Percentiles rank a stretch among this genome's conserved stretches.
Evolutionary conservation across 345 rosid species (phyloP).

Genomic region (Cardiospermum halicacabum): DNA sequence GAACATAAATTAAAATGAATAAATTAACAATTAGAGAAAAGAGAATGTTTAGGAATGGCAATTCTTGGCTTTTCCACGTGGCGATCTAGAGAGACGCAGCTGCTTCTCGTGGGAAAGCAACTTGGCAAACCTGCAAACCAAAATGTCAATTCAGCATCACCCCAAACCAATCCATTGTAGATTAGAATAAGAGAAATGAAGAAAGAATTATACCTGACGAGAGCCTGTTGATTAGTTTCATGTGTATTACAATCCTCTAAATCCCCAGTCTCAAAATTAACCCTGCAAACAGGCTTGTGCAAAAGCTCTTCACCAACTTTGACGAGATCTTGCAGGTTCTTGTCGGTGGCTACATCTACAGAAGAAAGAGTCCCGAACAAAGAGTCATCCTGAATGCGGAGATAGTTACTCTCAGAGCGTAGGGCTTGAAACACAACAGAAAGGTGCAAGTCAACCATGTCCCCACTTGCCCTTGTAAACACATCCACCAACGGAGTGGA

Average conservation of each 20-base stretch:
- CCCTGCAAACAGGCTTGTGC: constrained; percentile 52
- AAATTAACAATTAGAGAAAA: too few species aligned
- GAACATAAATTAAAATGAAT: too few species aligned
- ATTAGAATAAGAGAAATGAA: neutral
- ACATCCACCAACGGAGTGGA: constrained; percentile 37
- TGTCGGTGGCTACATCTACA: constrained; percentile 52
- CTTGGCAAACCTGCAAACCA: constrained; percentile 46
- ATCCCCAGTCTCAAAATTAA: constrained; percentile 52
- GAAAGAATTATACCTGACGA: constrained; percentile 28
- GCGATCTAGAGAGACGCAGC: constrained; percentile 37
- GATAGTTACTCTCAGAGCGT: constrained; percentile 32
- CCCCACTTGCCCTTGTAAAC: constrained; percentile 42
- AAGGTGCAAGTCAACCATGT: constrained; percentile 48
- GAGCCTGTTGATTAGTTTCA: constrained; percentile 54
- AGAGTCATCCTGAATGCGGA: constrained; percentile 44
- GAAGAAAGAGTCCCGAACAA: constrained; percentile 50
- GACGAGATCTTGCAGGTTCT: constrained; percentile 53
- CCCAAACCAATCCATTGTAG: neutral
- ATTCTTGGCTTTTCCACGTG: constrained; percentile 13
- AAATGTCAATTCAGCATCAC: neutral
- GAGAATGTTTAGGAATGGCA: too few species aligned
- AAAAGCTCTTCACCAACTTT: constrained; percentile 51
- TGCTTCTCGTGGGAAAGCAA: constrained; percentile 52
- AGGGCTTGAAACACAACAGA: constrained; percentile 35
- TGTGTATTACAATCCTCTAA: constrained; percentile 26